Conservation (phyloP, 2,329 filamentous ascomycete species). For the Aspergillus tubingensis region DNA sequence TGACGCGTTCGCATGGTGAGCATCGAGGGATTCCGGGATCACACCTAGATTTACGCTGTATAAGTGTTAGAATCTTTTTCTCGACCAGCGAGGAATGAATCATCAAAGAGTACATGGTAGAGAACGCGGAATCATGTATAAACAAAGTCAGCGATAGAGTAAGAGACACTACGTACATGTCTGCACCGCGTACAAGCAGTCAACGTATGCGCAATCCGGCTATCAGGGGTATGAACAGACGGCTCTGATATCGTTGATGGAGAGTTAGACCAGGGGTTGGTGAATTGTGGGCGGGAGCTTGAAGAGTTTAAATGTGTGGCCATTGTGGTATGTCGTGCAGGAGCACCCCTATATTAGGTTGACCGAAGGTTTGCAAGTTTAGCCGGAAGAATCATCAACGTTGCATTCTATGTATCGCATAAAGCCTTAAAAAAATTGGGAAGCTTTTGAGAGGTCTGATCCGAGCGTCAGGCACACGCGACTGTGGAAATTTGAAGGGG, state of each 20-base stretch:
- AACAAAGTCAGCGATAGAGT: conserved; percentile 6
- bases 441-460: neutral
- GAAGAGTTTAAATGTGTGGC: conserved; percentile 20
- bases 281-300: conserved; percentile 24
- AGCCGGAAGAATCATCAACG: neutral
- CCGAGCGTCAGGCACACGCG: conserved; percentile 14
- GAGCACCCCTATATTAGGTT: conserved; percentile 11
- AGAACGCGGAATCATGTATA: neutral
- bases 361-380: conserved; percentile 8
- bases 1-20: conserved; percentile 87
- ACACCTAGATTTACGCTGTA: conserved; percentile 90
- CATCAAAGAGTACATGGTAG: neutral
- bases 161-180: conserved; percentile 42
- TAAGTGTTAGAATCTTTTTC: conserved; percentile 4
- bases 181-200: conserved; percentile 53
- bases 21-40: conserved; percentile 91
- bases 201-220: conserved; percentile 50
- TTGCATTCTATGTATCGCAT: conserved; percentile 17
- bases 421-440: neutral
- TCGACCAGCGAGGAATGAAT: neutral
- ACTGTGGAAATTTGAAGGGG: conserved; percentile 15
- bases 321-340: conserved; percentile 22
- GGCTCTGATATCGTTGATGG: conserved; percentile 32
- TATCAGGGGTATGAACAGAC: conserved; percentile 35
- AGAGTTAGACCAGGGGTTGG: conserved; percentile 29